Base-by-base conservation (phyloP, 2,329 filamentous ascomycete species). In the Pseudogymnoascus sp. region DNA sequence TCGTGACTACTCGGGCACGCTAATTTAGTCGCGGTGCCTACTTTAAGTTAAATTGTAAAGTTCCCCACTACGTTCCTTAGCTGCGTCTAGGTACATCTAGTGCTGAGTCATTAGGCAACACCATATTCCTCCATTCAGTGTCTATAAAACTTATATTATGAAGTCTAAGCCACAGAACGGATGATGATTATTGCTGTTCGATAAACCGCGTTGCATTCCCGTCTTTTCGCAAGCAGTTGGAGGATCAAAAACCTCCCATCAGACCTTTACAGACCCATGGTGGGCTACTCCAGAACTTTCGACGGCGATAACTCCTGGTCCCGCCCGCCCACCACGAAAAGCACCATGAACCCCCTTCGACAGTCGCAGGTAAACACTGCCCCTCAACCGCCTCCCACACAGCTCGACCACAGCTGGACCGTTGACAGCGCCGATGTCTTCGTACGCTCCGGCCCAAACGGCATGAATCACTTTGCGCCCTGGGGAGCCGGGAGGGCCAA, bases 61-160 rank as follows among this genome's bases (percentile, higher is more conserved):
- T 8, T 54, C 47, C 16, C 14, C 8, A 29, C 23, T n/a, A 51
- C 10, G 23, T 7, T 23, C 45, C 3, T n/a, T 16, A 7, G 14
- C 23, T n/a, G 45, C 18, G 5, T 23, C 18, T 23, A 11, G 40
- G 47, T 26, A 3, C 14, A 6, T 2, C 4, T 16, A 54, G n/a
- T 54, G 47, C 47, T 54, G 23, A 54, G 47, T 54, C 47, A 54
- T 54, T 54, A 31, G 47, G 47, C 47, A 54, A 10, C 23, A n/a
- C 21, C 5, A 31, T 54, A 54, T 54, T 11, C 4, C 5, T 2
- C 26, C 14, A 21, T 31, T 11, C 23, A 16, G 14, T 10, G 10
- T 54, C 47, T 29, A 29, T 47, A n/a, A 29, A 29, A 51, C 23
- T 18, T 4, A 31, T 54, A 54, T 31, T 11, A 54, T 31, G 6